Evolutionary conservation across 768 basidiomycete species (phyloP), one percentile per base, ranked within the genome.

Genomic region (Boletellus emodensis): DNA sequence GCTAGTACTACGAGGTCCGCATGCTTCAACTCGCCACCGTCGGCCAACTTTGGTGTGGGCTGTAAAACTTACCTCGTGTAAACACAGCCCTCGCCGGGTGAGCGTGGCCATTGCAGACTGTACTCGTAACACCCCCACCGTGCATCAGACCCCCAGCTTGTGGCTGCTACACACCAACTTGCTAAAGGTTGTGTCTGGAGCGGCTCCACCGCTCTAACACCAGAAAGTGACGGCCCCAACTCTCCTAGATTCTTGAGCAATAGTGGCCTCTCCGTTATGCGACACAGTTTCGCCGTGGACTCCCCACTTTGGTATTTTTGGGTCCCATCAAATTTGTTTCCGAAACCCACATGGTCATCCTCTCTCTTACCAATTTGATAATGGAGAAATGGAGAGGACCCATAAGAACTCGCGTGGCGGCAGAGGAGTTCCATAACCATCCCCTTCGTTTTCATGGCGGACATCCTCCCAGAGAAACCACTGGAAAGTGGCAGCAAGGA

Each of bases 401-500:
- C 28, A 58, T 62, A 62, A 58, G 62, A 48, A 61, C 40, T 12
- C 32, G 36, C 40, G 4, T 24, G 28, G 43, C 32, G 12, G 12
- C 20, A 35, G 36, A 35, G 11, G 40, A 3, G 28, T 13, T 13
- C 4, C 4, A 7, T 48, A 3, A 34, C 38, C 37, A 17, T 12
- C 33, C 24, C 49, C 22, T 44, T 24, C 35, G 36, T 46, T 26
- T 40, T 48, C 52, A 52, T 58, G 55, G 53, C 61, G 36, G 52
- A 63, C 48, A 13, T 48, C 36, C 14, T 20, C 39, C 4, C 44
- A 28, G 61, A 61, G 40, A 62, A 69, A 34, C 40, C 51, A 45
- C 49, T 57, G 35, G 65, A 61, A 42, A 59, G 49, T 36, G 56
- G 56, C 39, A 67, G 62, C 35, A 51, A 64, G 17, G 55, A 56